Percentiles rank a stretch among this genome's conserved stretches.
Evolutionary conservation across 352 stramenopile genomes (phyloP).

Genomic region (Phytophthora megakarya): DNA sequence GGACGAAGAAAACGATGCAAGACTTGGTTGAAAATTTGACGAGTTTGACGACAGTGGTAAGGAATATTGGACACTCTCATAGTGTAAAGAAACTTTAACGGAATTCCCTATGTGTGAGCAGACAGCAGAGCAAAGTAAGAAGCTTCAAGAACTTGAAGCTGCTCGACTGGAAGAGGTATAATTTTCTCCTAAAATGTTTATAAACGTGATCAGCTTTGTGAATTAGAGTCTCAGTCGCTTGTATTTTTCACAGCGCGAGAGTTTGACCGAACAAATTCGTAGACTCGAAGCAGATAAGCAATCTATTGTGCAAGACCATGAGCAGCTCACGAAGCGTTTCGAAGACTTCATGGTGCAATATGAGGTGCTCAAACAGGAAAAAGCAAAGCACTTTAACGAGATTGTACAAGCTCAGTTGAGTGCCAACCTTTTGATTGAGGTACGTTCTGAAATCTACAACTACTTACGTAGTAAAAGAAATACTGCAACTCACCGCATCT

Average conservation of each 20-base stretch:
- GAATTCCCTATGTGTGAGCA: constrained; percentile 15
- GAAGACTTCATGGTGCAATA: constrained; percentile 54
- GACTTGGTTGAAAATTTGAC: constrained; percentile 70
- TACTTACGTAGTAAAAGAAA: not conserved
- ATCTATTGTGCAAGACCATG: constrained; percentile 45
- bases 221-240: not conserved
- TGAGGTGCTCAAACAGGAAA: constrained; percentile 62
- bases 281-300: constrained; percentile 46
- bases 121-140: constrained; percentile 68
- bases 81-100: not conserved
- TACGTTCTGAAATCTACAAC: constrained; percentile 17
- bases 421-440: constrained; percentile 78
- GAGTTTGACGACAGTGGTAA: constrained; percentile 63
- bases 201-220: not conserved
- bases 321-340: constrained; percentile 46
- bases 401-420: constrained; percentile 74
- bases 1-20: constrained; percentile 64
- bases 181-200: no score
- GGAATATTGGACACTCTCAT: not conserved
- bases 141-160: constrained; percentile 63
- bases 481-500: not conserved
- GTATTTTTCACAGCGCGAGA: constrained; percentile 37
- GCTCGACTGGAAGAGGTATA: constrained; percentile 49
- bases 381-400: constrained; percentile 73
- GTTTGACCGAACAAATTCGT: constrained; percentile 34